A percentile compares a stretch with the other conserved stretches of the same genome.
phyloP scores from a whole-genome alignment of 2,329 filamentous ascomycete genomes.

The Aspergillus arachidicola region DNA sequence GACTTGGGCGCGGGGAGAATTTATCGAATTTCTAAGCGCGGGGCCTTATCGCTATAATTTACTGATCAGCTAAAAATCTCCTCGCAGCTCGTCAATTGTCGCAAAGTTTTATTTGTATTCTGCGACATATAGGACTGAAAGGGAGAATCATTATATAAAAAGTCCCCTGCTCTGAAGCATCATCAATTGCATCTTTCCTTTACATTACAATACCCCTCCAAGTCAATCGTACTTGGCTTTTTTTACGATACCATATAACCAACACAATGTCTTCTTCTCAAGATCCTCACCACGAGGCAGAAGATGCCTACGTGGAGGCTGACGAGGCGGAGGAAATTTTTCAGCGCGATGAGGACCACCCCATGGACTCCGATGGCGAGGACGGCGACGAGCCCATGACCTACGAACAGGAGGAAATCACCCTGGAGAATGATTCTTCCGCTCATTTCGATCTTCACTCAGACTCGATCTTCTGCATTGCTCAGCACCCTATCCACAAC shows the following conservation, averaged over 20 bases:
- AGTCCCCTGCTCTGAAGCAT: neutral
- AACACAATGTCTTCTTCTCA: conserved; percentile 38
- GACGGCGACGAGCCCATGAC: conserved; percentile 57
- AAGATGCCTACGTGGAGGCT: conserved; percentile 72
- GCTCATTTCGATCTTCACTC: conserved; percentile 90
- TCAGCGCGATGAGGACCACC: conserved; percentile 66
- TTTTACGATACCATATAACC: conserved; percentile 2
- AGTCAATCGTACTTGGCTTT: neutral
- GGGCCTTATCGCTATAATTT: conserved; percentile 16
- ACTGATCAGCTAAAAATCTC: conserved; percentile 13
- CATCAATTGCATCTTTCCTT: neutral
- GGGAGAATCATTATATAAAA: neutral
- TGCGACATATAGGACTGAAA: neutral
- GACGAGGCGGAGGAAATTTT: conserved; percentile 81
- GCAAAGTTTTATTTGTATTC: neutral
- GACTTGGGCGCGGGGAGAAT: conserved; percentile 25
- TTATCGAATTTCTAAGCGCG: conserved; percentile 33
- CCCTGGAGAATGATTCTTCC: conserved; percentile 85
- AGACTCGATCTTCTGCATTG: conserved; percentile 92
- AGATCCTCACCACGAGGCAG: conserved; percentile 53
- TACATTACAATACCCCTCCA: neutral
- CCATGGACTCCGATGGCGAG: conserved; percentile 75
- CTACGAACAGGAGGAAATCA: conserved; percentile 64
- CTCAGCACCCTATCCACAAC: conserved; percentile 80
- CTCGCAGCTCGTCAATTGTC: conserved; percentile 7